Evolutionary conservation across 768 basidiomycete genomes (phyloP).

Genomic region (Gloeostereum incarnatum): DNA sequence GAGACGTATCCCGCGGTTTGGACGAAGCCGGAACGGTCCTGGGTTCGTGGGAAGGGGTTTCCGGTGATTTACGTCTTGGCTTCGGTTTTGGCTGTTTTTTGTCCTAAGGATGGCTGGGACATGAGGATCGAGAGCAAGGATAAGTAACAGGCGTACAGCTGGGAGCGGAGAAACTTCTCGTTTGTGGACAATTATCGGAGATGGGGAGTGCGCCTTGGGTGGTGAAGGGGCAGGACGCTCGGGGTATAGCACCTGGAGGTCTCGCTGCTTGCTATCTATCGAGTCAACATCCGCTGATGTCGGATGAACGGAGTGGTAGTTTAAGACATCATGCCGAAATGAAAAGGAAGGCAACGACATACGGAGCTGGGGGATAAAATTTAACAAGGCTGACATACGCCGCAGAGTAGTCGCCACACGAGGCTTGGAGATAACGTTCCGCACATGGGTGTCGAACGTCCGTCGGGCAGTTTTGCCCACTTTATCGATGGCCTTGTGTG

Average conservation of each 20-base stretch:
- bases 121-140: conserved; percentile 3
- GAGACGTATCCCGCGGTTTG: background rate
- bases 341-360: conserved; percentile 19
- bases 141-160: too few species aligned
- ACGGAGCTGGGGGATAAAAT: conserved; percentile 61
- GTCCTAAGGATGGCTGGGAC: background rate
- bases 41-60: conserved; percentile 1
- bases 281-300: conserved; percentile 41
- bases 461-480: conserved; percentile 61
- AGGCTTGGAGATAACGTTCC: conserved; percentile 61
- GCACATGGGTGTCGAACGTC: conserved; percentile 61
- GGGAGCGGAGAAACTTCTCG: too few species aligned
- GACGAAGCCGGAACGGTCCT: conserved; percentile 2
- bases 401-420: conserved; percentile 57
- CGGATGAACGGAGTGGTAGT: conserved; percentile 10
- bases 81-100: background rate
- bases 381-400: conserved; percentile 66
- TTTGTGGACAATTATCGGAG: too few species aligned
- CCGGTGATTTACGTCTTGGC: background rate
- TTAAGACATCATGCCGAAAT: conserved; percentile 6
- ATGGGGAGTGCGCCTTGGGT: background rate
- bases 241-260: conserved; percentile 20
- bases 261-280: conserved; percentile 33
- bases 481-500: conserved; percentile 54
- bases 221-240: conserved; percentile 5